A percentile compares a stretch with the other conserved stretches of the same genome.
Conservation (phyloP, 768 basidiomycete species). For the Podaxis mareebaensis region DNA sequence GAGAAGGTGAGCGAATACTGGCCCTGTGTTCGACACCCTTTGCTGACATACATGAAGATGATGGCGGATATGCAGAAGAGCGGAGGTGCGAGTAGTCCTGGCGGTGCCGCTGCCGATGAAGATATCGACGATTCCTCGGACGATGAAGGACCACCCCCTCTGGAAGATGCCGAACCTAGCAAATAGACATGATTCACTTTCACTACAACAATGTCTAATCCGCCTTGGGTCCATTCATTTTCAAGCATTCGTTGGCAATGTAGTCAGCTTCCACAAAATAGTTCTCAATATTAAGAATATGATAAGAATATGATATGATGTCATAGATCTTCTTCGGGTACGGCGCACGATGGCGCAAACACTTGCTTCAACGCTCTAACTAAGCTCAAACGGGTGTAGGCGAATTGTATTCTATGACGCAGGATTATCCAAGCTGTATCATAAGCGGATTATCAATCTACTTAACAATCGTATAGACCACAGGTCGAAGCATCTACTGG, state of each 20-base stretch:
- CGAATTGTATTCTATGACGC: background rate
- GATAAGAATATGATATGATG: background rate
- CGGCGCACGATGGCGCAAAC: background rate
- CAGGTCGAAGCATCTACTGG: constrained; percentile 17
- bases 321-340: background rate
- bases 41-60: constrained; percentile 34
- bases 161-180: constrained; percentile 62
- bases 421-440: background rate
- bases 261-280: background rate
- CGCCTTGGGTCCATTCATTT: background rate
- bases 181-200: constrained; percentile 30
- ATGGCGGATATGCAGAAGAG: constrained; percentile 49
- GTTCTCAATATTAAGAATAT: background rate
- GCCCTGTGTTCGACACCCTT: background rate
- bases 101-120: constrained; percentile 30
- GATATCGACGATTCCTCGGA: constrained; percentile 48
- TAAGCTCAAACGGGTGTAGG: too few relatives aligned
- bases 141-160: constrained; percentile 77
- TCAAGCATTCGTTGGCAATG: background rate
- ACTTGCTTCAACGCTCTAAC: too few relatives aligned
- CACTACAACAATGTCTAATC: background rate
- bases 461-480: background rate
- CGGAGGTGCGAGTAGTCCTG: constrained; percentile 22
- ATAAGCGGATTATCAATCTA: background rate
- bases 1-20: constrained; percentile 46